Conservation (phyloP, 768 basidiomycete genomes). For the Amanita polypyramis region DNA sequence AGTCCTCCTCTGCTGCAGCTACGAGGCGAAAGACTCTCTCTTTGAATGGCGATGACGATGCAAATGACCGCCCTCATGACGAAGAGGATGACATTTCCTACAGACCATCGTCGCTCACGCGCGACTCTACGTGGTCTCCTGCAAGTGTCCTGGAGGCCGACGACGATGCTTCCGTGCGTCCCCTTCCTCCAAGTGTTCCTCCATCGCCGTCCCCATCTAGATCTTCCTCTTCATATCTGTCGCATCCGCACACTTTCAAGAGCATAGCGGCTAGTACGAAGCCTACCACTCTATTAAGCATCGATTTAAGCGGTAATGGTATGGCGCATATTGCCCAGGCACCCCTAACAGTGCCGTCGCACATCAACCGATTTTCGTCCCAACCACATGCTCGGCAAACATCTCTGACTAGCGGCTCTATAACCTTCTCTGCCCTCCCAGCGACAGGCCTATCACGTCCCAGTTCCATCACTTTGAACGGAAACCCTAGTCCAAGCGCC, state of each 20-base stretch:
- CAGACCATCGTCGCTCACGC: slow-evolving; percentile 48
- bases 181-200: slow-evolving; percentile 79
- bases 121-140: slow-evolving; percentile 75
- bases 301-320: slow-evolving; percentile 71
- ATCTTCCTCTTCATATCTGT: slow-evolving; percentile 77
- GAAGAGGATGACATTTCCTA: slow-evolving; percentile 39
- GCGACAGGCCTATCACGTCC: slow-evolving; percentile 35
- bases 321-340: slow-evolving; percentile 92
- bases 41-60: slow-evolving; percentile 47
- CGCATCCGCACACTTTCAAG: slow-evolving; percentile 70
- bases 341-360: slow-evolving; percentile 47
- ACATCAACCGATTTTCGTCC: slow-evolving; percentile 37
- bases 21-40: slow-evolving; percentile 51
- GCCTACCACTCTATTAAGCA: slow-evolving; percentile 87
- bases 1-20: slow-evolving; percentile 11
- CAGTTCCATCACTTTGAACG: slow-evolving; percentile 24
- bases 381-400: slow-evolving; percentile 47
- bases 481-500: slow-evolving; percentile 15
- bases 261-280: slow-evolving; percentile 86
- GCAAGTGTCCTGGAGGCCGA: slow-evolving; percentile 74
- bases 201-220: slow-evolving; percentile 81
- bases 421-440: slow-evolving; percentile 63
- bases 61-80: slow-evolving; percentile 27
- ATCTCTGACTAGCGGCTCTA: slow-evolving; percentile 40
- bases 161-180: slow-evolving; percentile 88